Base-by-base conservation (phyloP, 495 filamentous ascomycete species). In the Baudoinia panamericana region DNA sequence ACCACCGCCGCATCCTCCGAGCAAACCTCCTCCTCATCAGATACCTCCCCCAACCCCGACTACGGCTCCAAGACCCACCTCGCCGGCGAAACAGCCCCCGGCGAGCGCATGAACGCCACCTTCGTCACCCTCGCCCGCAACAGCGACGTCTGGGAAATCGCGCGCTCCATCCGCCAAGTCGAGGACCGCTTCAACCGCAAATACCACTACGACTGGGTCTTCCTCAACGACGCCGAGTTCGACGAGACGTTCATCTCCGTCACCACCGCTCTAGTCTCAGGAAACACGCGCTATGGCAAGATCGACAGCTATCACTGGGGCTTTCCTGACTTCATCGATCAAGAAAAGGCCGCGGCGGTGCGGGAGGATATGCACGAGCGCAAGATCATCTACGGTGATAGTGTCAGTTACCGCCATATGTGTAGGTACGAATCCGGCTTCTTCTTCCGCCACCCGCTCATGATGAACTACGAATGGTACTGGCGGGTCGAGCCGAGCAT, bases 151-250 rank as follows among this genome's bases (percentile, higher is more conserved):
- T 97, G 92, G 92, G 90, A 96, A 22, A 94, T 97, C 52, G 80
- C 85, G 18, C 76, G 81, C 53, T 92, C 84, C 6, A 97, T 97
- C 55, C 84, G 90, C 17, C 78, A 88, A 48, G 76, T 97, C 24
- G 90, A 97, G 63, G 90, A 97, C 57, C 80, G 90, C 48, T 96
- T 97, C 75, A 97, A 97, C 63, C 73, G 76, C 50, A 79, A 85
- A 36, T 96, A 80, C 61, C 78, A 95, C 65, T 97, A 97, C 60
- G 90, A 96, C 56, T 97, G 90, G 90, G 92, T 97, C 20, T 97
- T 97, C 66, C 61, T 97, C 48, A 97, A 97, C 60, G 90, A 97
- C 57, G 72, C 84, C 56, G 80, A 84, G 1, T 97, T 97, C 52
- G 82, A 93, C 51, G 78, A 82, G 1, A 72, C 74, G 9, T 97